Evolutionary conservation across 305 asterid species (phyloP), one percentile per base, ranked within the genome.

Genomic region (Solanum hybrid): DNA sequence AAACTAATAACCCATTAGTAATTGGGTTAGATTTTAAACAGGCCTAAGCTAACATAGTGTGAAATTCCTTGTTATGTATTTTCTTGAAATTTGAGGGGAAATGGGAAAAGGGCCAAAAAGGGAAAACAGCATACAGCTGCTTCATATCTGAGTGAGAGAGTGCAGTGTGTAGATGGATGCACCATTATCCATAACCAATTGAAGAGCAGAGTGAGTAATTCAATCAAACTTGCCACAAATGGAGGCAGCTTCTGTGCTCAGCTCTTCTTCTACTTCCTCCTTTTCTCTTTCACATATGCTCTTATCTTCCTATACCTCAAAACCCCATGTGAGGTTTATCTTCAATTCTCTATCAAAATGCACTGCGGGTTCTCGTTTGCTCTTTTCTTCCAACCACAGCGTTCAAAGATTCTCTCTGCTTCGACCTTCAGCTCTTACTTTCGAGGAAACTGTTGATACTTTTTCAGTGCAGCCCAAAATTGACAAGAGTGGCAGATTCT

Each of bases 401-500:
- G 85, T 10, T 77, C 18, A 26, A 11, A 78, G 85, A 74, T 36
- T 84, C 71, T 64, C 75, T 74, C 24, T 84, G 69, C 87, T 84
- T 74, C 89, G 31, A n/a, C 87, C 87, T 20, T 88, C 92, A 11
- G 89, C 89, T 71, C 89, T 90, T 36, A 46, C 88, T 64, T 35
- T 90, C 67, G 81, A 37, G 8, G 89, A 90, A 36, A 89, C 87
- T 34, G 73, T 86, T 36, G 77, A 34, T 69, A 42, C 90, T 4
- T 31, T 75, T 37, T 46, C 91, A 7, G 86, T 91, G 88, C 92
- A 91, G 88, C 95, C 99, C 89, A 97, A 95, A 92, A 89, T 96
- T 11, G 98, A 97, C 91, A 94, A 94, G 93, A 96, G 93, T 37
- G 98, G 99, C 86, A 93, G 94, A 87, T 96, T 97, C 87, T 95